Conservation (phyloP, 192 early-diverging fungal genomes). For the Gonapodya sp. region DNA sequence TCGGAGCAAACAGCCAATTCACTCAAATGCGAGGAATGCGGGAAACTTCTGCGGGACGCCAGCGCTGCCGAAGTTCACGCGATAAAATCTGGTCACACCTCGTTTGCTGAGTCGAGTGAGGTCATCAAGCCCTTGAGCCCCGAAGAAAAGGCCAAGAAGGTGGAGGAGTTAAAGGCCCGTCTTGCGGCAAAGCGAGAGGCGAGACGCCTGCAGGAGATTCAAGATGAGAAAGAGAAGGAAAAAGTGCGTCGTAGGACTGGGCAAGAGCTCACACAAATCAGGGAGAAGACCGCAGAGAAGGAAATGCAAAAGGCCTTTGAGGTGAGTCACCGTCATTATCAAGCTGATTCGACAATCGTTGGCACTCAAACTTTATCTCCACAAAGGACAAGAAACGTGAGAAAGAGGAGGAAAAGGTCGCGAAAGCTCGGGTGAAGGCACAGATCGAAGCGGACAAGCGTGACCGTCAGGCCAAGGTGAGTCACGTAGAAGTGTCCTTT, state of each 20-base stretch:
- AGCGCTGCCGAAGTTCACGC: conserved; percentile 10
- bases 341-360: not conserved
- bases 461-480: conserved; percentile 57
- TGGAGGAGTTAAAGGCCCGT: conserved; percentile 55
- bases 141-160: conserved; percentile 62
- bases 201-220: conserved; percentile 45
- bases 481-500: not conserved
- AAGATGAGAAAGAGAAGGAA: conserved; percentile 61
- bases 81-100: conserved; percentile 33
- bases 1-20: conserved; percentile 70
- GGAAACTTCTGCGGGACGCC: conserved; percentile 66
- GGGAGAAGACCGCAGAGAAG: conserved; percentile 56
- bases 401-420: conserved; percentile 67
- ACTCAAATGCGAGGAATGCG: conserved; percentile 73
- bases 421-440: conserved; percentile 62
- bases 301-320: conserved; percentile 67
- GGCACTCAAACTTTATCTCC: not conserved
- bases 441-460: conserved; percentile 72
- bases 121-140: conserved; percentile 70
- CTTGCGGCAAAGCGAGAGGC: conserved; percentile 55
- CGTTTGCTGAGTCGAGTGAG: conserved; percentile 67
- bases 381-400: conserved; percentile 48
- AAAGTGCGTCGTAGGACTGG: conserved; percentile 64
- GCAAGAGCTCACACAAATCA: conserved; percentile 56
- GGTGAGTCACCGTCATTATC: not conserved